Evolutionary conservation across 2,329 filamentous ascomycete genomes (phyloP).

Genomic region (Neopestalotiopsis rosae): DNA sequence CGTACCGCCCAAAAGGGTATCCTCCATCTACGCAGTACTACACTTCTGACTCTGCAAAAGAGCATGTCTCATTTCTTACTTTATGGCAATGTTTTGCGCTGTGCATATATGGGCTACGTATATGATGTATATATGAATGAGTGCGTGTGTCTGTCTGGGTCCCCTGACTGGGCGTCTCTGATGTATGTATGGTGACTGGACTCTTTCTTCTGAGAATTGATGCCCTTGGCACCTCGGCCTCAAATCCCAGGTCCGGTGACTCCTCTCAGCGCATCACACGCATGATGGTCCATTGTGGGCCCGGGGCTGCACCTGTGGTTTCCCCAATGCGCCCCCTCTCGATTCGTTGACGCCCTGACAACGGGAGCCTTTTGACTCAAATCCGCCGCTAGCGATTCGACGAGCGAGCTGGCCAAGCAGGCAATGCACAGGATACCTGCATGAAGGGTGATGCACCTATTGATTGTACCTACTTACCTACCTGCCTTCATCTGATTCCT

Average conservation of each 20-base stretch:
- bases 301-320: background rate
- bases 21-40: too few species aligned
- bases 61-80: background rate
- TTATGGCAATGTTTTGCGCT: background rate
- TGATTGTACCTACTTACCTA: background rate
- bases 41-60: background rate
- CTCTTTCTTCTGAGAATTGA: background rate
- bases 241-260: background rate
- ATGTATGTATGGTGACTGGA: background rate
- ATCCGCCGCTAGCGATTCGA: constrained; percentile 11
- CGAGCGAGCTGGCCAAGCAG: background rate
- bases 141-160: background rate
- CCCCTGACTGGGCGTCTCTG: background rate
- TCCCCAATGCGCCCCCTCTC: background rate
- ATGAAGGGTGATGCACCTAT: background rate
- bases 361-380: constrained; percentile 13
- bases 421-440: background rate
- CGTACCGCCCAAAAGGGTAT: too few species aligned
- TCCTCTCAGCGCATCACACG: background rate
- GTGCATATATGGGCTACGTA: background rate
- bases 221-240: background rate
- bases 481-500: background rate
- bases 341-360: background rate
- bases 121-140: background rate
- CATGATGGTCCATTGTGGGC: background rate